Conservation (phyloP, 2,329 filamentous ascomycete genomes). For the Verticillium albo-atrum region DNA sequence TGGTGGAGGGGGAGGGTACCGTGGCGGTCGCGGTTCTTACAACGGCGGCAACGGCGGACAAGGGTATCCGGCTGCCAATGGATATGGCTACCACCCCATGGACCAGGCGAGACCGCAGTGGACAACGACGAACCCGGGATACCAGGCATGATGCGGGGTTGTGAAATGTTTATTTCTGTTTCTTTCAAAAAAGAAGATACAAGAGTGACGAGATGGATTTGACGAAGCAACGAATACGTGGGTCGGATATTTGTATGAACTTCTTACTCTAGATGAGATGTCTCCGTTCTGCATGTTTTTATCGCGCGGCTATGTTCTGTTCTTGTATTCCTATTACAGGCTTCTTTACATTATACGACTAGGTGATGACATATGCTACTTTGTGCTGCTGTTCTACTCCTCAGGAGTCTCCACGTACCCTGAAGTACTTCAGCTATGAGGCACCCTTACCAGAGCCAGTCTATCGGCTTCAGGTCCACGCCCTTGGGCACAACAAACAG, state of each 20-base stretch:
- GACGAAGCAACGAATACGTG: not conserved
- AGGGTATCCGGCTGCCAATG: not conserved
- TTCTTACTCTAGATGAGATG: not conserved
- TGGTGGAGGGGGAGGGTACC: not conserved
- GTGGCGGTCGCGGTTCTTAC: conserved; percentile 1
- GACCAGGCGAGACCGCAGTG: conserved; percentile 4
- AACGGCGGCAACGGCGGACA: not conserved
- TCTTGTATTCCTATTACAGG: too few relatives aligned
- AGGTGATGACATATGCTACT: too few relatives aligned
- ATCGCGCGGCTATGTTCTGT: too few relatives aligned
- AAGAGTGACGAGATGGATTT: not conserved
- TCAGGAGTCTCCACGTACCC: too few relatives aligned
- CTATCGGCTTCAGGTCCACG: not conserved
- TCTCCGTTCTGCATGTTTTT: not conserved
- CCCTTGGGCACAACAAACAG: conserved; percentile 13
- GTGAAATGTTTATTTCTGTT: not conserved
- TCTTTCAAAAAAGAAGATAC: not conserved
- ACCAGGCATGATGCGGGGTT: not conserved
- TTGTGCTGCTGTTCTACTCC: too few relatives aligned
- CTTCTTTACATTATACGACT: too few relatives aligned
- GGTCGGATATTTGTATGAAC: not conserved
- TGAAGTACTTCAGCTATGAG: too few relatives aligned
- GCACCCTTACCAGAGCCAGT: not conserved
- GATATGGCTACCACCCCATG: not conserved
- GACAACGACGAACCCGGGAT: conserved; percentile 2